phyloP scores from a whole-genome alignment of 176 grass and related monocot species.

The Sorghum bicolor region Sorghum_bicolor_NCBIv3 NC_012871.2:77555501-77556000 shows the following conservation, averaged over 20 bases:
- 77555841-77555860: conserved; percentile 80
- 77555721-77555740: conserved; percentile 74
- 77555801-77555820: conserved; percentile 13
- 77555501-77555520: conserved; percentile 92
- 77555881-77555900: conserved; percentile 91
- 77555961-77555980: not conserved
- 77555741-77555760: not conserved
- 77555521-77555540: conserved; percentile 97
- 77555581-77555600: not conserved
- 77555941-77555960: not conserved
- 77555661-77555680: conserved; percentile 80
- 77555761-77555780: not conserved
- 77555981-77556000: not conserved
- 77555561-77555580: conserved; percentile 45
- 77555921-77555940: conserved; percentile 46
- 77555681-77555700: conserved; percentile 95
- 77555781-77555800: not conserved
- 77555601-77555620: not conserved
- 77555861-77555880: conserved; percentile 77
- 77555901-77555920: conserved; percentile 91
- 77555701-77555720: conserved; percentile 91
- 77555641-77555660: conserved; percentile 79
- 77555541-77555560: conserved; percentile 97
- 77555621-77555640: conserved; percentile 9
- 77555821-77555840: conserved; percentile 82